These are phyloP conservation scores for Cucumis melo DNA, from an alignment of 306 rosid genomes.

Conservation along the genomic window DNA sequence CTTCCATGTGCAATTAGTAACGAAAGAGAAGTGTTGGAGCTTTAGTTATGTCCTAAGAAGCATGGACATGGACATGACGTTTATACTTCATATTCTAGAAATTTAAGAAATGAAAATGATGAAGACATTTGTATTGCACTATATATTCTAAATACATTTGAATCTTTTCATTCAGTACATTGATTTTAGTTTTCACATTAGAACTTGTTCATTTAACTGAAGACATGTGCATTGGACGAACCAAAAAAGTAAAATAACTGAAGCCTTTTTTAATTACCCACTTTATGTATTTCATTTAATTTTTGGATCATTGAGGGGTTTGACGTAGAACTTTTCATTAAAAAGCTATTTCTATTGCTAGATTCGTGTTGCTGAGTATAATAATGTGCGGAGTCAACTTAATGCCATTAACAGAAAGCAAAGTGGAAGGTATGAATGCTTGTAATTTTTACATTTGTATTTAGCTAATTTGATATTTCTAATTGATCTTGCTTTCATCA, in stretches of 20 bases:
- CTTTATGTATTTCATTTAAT: background rate
- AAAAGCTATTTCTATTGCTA: slow-evolving; percentile 18
- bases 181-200: background rate
- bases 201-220: background rate
- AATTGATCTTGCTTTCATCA: slow-evolving; percentile 12
- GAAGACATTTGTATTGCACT: background rate
- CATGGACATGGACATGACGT: background rate
- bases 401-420: slow-evolving; percentile 87
- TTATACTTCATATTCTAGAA: background rate
- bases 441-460: background rate
- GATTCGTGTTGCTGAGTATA: slow-evolving; percentile 82
- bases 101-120: background rate
- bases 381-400: slow-evolving; percentile 70
- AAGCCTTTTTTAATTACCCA: background rate
- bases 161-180: background rate
- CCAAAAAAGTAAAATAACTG: background rate
- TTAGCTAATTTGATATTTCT: background rate
- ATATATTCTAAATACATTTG: background rate
- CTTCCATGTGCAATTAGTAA: background rate
- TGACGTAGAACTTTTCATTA: background rate
- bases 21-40: background rate
- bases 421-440: slow-evolving; percentile 54
- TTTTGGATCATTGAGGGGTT: background rate
- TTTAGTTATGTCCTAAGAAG: background rate
- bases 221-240: background rate